Evolutionary conservation across 164 flowering plant species (phyloP).

Genomic region (Buxus sempervirens): DNA sequence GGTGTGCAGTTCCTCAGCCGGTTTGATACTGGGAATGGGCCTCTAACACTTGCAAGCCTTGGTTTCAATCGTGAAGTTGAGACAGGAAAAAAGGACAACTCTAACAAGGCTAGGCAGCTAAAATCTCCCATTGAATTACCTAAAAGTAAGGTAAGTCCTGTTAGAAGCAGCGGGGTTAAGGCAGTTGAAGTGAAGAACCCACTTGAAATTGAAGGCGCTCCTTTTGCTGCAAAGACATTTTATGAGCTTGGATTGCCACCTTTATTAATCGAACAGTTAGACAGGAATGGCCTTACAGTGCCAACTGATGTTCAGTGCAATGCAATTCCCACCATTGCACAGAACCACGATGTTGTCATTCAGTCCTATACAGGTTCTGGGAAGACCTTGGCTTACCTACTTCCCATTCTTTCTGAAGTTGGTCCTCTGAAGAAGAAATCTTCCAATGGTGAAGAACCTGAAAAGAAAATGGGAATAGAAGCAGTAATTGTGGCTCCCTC

Average conservation of each 20-base stretch:
- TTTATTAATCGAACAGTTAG: constrained; percentile 57
- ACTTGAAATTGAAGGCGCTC: constrained; percentile 47
- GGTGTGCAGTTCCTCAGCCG: constrained; percentile 27
- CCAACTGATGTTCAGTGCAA: constrained; percentile 94
- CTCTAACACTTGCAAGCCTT: constrained; percentile 48
- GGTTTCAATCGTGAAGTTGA: constrained; percentile 32
- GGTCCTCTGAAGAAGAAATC: constrained; percentile 52
- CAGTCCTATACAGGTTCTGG: constrained; percentile 99
- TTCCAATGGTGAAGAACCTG: constrained; percentile 22
- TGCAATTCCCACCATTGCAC: constrained; percentile 72
- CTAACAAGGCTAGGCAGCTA: constrained; percentile 16
- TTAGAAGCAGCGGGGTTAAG: constrained; percentile 24
- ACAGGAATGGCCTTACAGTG: constrained; percentile 55
- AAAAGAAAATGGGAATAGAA: constrained; percentile 53
- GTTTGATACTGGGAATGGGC: constrained; percentile 18
- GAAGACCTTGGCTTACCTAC: constrained; percentile 89
- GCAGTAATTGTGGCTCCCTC: constrained; percentile 97
- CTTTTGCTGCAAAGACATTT: constrained; percentile 76
- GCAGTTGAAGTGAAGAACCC: constrained; percentile 27
- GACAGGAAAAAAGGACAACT: constrained; percentile 11
- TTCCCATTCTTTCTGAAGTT: constrained; percentile 80
- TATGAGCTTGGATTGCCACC: constrained; percentile 74
- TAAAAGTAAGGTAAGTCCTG: constrained; percentile 31
- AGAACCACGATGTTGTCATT: constrained; percentile 77
- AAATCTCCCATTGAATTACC: constrained; percentile 24